Base-by-base conservation (phyloP, 2,329 filamentous ascomycete genomes). In the Alternaria sp. region DNA sequence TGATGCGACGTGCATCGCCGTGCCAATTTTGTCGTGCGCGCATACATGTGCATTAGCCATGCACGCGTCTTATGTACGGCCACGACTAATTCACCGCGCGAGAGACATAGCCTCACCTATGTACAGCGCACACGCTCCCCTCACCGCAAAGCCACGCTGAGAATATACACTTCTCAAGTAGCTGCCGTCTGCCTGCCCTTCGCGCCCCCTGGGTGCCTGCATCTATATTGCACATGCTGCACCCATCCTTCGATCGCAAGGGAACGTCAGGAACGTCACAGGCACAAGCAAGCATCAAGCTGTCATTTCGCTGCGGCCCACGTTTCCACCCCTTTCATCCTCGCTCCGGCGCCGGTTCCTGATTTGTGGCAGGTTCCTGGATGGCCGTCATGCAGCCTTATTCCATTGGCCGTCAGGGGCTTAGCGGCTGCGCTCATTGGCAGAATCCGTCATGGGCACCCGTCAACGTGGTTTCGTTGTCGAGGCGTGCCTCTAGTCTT, bases 341-440 rank as follows among this genome's bases (percentile, higher is more conserved):
- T 59, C 54, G 64, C 64, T 59, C 58, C 65, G 63, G 51, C 62
- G 57, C 67, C 68, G 62, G 67, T 68, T 57, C 60, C 59, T 66
- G 63, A 65, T 67, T 65, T 63, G 66, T 67, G 61, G 53, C 64
- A 69, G 65, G 74, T 76, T 71, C 73, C 72, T 75, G 74, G 66
- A 58, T 51, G 58, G 62, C 51, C 56, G 53, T 65, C 65, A 67
- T 73, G 68, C 73, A 75, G 71, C 73, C 72, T 73, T 70, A 69
- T 66, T 66, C 66, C 59, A 65, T 68, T 69, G 62, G 65, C 65
- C 61, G 18, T 54, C 54, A 59, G 51, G 51, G 32, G 51, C 54
- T 61, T 64, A 58, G 65, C 51, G 46, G 39, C 57, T 18, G n/a
- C 39, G 26, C 34, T 58, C 58, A 73, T 68, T 71, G 68, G 69